Evolutionary conservation across 73 alveolate species (phyloP).

Genomic region (Tetrahymena elliotti): DNA sequence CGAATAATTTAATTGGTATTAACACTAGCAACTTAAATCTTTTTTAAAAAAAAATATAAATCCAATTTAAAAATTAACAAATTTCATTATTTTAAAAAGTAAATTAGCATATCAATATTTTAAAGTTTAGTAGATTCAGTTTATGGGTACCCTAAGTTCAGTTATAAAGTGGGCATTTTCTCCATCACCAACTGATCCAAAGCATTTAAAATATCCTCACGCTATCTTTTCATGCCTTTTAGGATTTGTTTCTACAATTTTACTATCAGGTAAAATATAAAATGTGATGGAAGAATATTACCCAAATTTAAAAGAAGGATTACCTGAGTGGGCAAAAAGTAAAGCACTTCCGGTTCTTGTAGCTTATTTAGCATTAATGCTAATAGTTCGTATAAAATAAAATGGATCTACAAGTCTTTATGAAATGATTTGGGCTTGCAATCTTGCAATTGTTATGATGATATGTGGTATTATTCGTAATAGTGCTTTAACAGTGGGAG

Average conservation of each 20-base stretch:
- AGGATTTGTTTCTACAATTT: neutral
- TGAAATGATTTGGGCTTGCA: slow-evolving; percentile 26
- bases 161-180: neutral
- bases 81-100: neutral
- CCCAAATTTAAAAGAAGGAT: neutral
- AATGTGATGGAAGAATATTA: neutral
- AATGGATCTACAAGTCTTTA: slow-evolving; percentile 13
- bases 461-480: slow-evolving; percentile 25
- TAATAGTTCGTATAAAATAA: slow-evolving; percentile 5
- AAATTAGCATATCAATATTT: neutral
- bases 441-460: slow-evolving; percentile 8
- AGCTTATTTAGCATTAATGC: slow-evolving; percentile 5
- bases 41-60: no score
- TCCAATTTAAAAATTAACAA: no score
- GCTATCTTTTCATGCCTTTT: neutral
- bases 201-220: neutral
- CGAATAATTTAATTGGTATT: neutral
- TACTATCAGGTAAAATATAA: neutral
- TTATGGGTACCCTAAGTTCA: neutral
- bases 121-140: neutral
- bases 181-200: neutral
- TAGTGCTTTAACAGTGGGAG: slow-evolving; percentile 26
- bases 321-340: neutral
- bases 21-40: no score
- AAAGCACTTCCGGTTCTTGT: neutral